These are phyloP conservation scores for Lichtheimia ornata DNA, from an alignment of 371 early-diverging fungal genomes.

Conservation along the genomic window DNA sequence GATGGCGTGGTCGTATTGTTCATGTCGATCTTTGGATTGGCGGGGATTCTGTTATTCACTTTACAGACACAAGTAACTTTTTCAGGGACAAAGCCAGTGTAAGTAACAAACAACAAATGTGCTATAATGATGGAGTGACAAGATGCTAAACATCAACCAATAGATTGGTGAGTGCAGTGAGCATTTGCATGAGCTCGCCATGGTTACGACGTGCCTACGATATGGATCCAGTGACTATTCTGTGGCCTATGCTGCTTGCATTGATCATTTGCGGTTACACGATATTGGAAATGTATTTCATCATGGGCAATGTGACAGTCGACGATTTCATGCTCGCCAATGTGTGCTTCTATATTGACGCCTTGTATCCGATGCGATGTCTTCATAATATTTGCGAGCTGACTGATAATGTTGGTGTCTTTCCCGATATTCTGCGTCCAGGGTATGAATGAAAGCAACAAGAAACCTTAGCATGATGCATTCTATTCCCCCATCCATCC, in stretches of 20 bases:
- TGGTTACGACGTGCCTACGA: constrained; percentile 22
- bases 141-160: neutral
- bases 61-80: constrained; percentile 31
- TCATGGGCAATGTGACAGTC: constrained; percentile 31
- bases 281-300: constrained; percentile 43
- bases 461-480: too few species aligned
- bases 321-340: constrained; percentile 45
- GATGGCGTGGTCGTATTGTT: constrained; percentile 32
- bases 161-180: constrained; percentile 26
- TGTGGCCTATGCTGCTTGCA: constrained; percentile 33
- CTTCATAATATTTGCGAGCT: constrained; percentile 48
- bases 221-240: constrained; percentile 28
- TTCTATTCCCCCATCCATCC: too few species aligned
- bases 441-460: constrained; percentile 3
- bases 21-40: constrained; percentile 29
- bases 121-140: neutral
- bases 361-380: constrained; percentile 45
- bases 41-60: constrained; percentile 28
- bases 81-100: constrained; percentile 35
- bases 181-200: constrained; percentile 29
- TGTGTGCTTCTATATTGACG: constrained; percentile 37
- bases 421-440: constrained; percentile 18
- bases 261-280: constrained; percentile 35
- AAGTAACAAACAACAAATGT: constrained; percentile 9
- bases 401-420: constrained; percentile 30